phyloP scores from a whole-genome alignment of 2,329 filamentous ascomycete species.

The Exophiala bonariae region DNA sequence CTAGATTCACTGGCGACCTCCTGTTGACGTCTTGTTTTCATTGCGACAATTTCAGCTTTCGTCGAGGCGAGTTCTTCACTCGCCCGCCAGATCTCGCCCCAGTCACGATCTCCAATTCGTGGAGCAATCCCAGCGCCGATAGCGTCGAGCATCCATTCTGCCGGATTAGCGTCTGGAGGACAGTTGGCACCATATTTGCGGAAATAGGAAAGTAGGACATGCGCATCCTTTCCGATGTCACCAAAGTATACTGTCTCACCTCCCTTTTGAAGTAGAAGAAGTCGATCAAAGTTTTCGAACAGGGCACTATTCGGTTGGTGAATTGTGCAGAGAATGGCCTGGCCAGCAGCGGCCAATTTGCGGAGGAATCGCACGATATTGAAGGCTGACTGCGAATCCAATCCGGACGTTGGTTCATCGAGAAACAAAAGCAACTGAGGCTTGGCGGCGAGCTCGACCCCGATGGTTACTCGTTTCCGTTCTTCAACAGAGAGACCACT shows the following conservation, averaged over 20 bases:
- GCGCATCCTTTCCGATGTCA: constrained; percentile 74
- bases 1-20: constrained; percentile 44
- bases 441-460: constrained; percentile 62
- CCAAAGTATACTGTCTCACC: constrained; percentile 85
- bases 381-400: constrained; percentile 69
- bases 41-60: constrained; percentile 65
- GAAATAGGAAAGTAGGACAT: constrained; percentile 65
- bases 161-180: constrained; percentile 53
- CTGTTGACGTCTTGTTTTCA: constrained; percentile 63
- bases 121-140: constrained; percentile 73
- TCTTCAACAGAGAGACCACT: constrained; percentile 59
- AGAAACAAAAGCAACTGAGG: constrained; percentile 61
- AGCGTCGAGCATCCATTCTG: constrained; percentile 54
- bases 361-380: constrained; percentile 63
- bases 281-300: constrained; percentile 84
- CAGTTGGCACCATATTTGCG: constrained; percentile 56
- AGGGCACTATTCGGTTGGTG: constrained; percentile 85
- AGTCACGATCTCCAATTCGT: constrained; percentile 72
- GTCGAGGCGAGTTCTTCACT: constrained; percentile 67
- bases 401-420: constrained; percentile 63
- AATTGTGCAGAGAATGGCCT: constrained; percentile 87
- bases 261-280: constrained; percentile 75
- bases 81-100: constrained; percentile 76
- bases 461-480: constrained; percentile 56
- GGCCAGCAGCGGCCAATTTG: constrained; percentile 68